These are phyloP conservation scores for Acanthamoeba healyi DNA, from an alignment of 208 protist genomes.

Conservation along the genomic window DNA sequence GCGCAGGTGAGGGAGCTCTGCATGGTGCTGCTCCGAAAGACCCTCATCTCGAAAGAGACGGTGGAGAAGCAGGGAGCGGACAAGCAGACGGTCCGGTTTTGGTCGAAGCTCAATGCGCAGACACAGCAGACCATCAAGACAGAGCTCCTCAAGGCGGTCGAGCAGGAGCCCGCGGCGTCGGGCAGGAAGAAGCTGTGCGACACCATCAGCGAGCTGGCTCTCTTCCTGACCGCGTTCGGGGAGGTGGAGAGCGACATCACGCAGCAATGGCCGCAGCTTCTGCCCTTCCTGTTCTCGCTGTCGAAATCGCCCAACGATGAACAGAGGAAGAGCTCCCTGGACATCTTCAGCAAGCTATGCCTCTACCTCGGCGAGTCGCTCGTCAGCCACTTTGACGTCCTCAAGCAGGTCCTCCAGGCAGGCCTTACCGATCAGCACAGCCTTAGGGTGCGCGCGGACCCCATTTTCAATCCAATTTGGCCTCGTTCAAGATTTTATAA, in stretches of 20 bases:
- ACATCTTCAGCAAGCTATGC: conserved; percentile 80
- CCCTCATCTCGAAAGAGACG: conserved; percentile 2
- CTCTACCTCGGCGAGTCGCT: conserved; percentile 69
- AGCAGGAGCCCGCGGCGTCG: neutral
- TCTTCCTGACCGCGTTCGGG: conserved; percentile 42
- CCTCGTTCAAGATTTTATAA: neutral
- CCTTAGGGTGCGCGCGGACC: neutral
- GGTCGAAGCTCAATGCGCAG: neutral
- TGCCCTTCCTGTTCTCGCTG: conserved; percentile 79
- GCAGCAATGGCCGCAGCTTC: conserved; percentile 82
- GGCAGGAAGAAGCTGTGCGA: conserved; percentile 52
- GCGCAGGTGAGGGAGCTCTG: neutral
- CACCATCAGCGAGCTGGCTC: conserved; percentile 36
- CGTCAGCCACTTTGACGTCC: conserved; percentile 67
- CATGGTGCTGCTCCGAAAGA: conserved; percentile 47
- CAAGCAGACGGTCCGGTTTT: neutral
- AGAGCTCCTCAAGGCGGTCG: conserved; percentile 7
- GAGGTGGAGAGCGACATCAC: conserved; percentile 2
- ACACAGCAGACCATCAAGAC: conserved; percentile 37
- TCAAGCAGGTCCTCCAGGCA: conserved; percentile 34
- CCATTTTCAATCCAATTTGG: neutral
- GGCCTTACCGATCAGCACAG: neutral
- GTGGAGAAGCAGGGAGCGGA: neutral
- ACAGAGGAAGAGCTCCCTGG: conserved; percentile 76
- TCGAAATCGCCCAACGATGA: conserved; percentile 15